Evolutionary conservation across 192 early-diverging fungal species (phyloP), one percentile per base, ranked within the genome.

Genomic region (Helicostylum pulchrum): DNA sequence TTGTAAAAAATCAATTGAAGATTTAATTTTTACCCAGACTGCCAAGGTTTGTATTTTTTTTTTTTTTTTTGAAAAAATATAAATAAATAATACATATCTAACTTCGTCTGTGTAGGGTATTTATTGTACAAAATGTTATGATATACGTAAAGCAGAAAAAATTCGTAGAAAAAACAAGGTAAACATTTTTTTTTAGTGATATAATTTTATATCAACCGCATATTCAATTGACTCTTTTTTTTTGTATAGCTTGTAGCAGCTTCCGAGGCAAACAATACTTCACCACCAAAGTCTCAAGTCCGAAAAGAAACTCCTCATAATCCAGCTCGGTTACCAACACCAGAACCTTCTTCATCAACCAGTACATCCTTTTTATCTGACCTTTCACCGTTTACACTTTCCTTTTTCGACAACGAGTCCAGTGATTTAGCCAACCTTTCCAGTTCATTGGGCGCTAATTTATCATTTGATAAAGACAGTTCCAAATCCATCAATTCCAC

Each of bases 11-110:
- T 83, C 84, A 43, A 92, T 92, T 62, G 83, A 87, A 57, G 89
- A 90, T 62, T 78, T 88, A 50, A 83, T 88, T 12, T 92, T 88
- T 80, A 86, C 90, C 46, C 88, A 92, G 70, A 92, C 90, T 44
- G 87, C 79, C 39, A 87, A 87, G 68, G 78, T 78, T 70, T 58
- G 36, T 34, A 46, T 61, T 39, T 56, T 12, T 36, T 20, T 10
- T 14, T 15, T 11, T 11, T 20, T 32, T 12, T 19, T n/a, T n/a
- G n/a, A 31, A 11, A 32, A 1, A 11, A 36, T 44, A 26, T 26
- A 26, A 2, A 26, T 26, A 26, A 26, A 26, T 26, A 26, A 26
- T 26, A 2, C 2, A 53, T 53, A 15, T 39, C 14, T 11, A 11
- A 32, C 3, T 43, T 0, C 57, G 55, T 59, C 17, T 39, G 26